Evolutionary conservation across 148 eudicot genomes (phyloP).

Genomic region (Fagopyrum homotropicum): DNA sequence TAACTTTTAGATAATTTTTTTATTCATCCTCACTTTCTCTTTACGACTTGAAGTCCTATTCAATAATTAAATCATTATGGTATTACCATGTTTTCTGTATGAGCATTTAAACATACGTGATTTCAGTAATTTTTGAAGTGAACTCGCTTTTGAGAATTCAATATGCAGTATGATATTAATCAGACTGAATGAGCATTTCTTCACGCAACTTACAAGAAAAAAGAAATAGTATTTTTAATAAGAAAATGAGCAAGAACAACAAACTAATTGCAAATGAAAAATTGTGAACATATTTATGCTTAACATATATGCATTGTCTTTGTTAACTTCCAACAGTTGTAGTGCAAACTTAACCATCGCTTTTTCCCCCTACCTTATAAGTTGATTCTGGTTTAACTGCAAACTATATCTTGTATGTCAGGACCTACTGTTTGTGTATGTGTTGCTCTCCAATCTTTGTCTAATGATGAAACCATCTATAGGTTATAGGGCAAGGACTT

Average conservation of each 20-base stretch:
- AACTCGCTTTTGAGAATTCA: not conserved
- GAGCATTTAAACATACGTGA: too few relatives aligned
- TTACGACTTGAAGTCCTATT: too few relatives aligned
- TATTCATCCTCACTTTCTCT: too few relatives aligned
- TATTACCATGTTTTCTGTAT: too few relatives aligned
- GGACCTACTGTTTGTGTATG: not conserved
- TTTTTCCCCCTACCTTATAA: not conserved
- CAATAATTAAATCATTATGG: too few relatives aligned
- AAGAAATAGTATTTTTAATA: not conserved
- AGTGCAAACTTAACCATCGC: not conserved
- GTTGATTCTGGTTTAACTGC: not conserved
- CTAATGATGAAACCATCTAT: not conserved
- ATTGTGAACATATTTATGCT: not conserved
- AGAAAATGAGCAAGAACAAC: not conserved
- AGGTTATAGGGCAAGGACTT: not conserved
- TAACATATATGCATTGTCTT: not conserved
- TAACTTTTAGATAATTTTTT: too few relatives aligned
- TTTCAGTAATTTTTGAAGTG: too few relatives aligned
- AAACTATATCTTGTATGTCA: constrained; percentile 3
- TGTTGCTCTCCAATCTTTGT: not conserved
- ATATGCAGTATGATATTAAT: not conserved
- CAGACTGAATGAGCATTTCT: not conserved
- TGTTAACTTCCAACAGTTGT: not conserved
- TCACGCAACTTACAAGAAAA: not conserved
- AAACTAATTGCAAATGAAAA: not conserved